Evolutionary conservation across 805 yeast species (phyloP).

Genomic region (Yamadazyma insecticola): DNA sequence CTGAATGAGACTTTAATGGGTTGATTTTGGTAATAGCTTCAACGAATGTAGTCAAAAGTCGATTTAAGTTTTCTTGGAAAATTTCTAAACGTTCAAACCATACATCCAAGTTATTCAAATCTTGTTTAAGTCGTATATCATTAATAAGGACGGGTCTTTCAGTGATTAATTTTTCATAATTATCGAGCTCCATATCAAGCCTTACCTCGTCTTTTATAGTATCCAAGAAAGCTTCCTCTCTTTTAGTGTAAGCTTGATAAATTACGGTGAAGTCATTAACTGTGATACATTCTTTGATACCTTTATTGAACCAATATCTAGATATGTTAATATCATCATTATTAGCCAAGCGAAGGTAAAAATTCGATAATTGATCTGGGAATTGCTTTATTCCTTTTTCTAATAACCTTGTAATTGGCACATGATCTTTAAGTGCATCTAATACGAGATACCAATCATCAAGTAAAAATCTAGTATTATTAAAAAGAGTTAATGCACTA

Average conservation of each 20-base stretch:
- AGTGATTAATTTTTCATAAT: slow-evolving; percentile 53
- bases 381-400: too few species aligned
- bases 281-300: slow-evolving; percentile 43
- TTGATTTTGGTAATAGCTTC: slow-evolving; percentile 63
- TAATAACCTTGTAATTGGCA: too few species aligned
- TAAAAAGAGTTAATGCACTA: too few species aligned
- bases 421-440: too few species aligned
- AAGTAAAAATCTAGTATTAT: too few species aligned
- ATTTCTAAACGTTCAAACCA: slow-evolving; percentile 65
- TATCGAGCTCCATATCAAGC: slow-evolving; percentile 26
- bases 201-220: slow-evolving; percentile 14
- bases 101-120: slow-evolving; percentile 53
- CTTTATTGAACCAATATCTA: slow-evolving; percentile 41
- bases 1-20: slow-evolving; percentile 43
- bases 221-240: slow-evolving; percentile 44
- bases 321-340: slow-evolving; percentile 22
- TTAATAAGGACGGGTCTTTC: slow-evolving; percentile 54
- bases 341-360: slow-evolving; percentile 42
- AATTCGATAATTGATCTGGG: slow-evolving; percentile 55
- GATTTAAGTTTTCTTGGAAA: slow-evolving; percentile 38
- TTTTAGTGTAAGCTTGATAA: slow-evolving; percentile 58
- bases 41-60: slow-evolving; percentile 48
- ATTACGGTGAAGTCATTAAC: slow-evolving; percentile 58
- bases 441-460: too few species aligned
- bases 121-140: slow-evolving; percentile 62